Base-by-base conservation (phyloP, 225 moss, liverwort and hornwort genomes). In the Thuidium tamariscinum region DNA sequence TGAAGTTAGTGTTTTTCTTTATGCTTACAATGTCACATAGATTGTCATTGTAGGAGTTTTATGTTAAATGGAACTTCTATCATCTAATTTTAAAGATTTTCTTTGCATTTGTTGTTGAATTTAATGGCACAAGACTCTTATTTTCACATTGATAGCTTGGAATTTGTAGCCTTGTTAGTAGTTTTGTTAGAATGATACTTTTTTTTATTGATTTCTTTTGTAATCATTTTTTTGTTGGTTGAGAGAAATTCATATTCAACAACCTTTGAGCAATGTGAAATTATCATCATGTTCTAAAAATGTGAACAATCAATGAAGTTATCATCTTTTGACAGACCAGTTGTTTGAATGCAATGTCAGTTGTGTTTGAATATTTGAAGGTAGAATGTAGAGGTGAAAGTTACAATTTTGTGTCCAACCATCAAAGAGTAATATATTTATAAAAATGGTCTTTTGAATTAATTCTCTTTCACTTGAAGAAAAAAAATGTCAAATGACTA, bases 401-500 rank as follows among this genome's bases (percentile, higher is more conserved):
- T 63, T 17, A 52, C 52, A 52, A 52, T 52, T 52, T 52, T 16
- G 16, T 52, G 17, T 16, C 16, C 16, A 52, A 4, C 52, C 6
- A 52, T 52, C 52, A 52, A 52, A 39, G 1, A 39, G 4, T 37
- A 22, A 12, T 23, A 39, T 41, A 14, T 42, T 70, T 25, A 25
- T 4, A 2, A 8, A 69, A 41, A 15, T 25, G 14, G 25, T 0
- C 22, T 0, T 41, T 25, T 25, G 22, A 26, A 70, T 70, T 9
- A 42, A 26, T 7, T 70, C 2, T 42, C 2, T 6, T 41, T 8
- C 4, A 8, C 2, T 15, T 5, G 26, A 1, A 26, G 3, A 13
- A 5, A 26, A 2, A 15, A 69, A 26, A 26, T 70, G 3, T 42
- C 0, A 3, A 0, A 1, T 5, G 1, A 42, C 6, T 25, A 0